Conservation (phyloP, 805 yeast species). For the Candida michaelii region DNA sequence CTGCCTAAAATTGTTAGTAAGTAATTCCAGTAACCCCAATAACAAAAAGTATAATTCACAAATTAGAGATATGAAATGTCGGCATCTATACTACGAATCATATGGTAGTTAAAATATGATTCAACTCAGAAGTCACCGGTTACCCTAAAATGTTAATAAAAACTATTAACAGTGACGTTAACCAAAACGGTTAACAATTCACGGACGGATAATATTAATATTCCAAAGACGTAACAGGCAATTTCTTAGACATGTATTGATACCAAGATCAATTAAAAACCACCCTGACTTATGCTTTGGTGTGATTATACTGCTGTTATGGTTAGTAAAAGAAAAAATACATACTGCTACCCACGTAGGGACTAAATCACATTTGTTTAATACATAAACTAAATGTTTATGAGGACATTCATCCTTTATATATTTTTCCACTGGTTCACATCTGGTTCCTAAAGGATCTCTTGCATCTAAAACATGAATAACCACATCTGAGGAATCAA, state of each 20-base stretch:
- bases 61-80: conserved; percentile 44
- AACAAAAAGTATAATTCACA: neutral
- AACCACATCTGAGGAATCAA: conserved; percentile 96
- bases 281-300: conserved; percentile 92
- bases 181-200: conserved; percentile 39
- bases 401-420: conserved; percentile 93
- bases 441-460: conserved; percentile 95
- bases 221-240: conserved; percentile 99
- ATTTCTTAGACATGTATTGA: conserved; percentile 36
- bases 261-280: conserved; percentile 33
- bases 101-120: conserved; percentile 33
- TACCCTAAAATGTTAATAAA: conserved; percentile 44
- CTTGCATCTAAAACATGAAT: conserved; percentile 96
- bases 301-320: neutral
- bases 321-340: conserved; percentile 26
- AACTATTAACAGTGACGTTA: conserved; percentile 35
- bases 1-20: conserved; percentile 61
- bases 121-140: conserved; percentile 84
- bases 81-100: conserved; percentile 88
- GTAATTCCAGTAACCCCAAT: neutral
- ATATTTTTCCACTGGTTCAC: conserved; percentile 89
- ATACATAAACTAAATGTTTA: conserved; percentile 89
- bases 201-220: conserved; percentile 63
- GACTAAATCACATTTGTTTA: conserved; percentile 96
- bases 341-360: conserved; percentile 99